Evolutionary conservation across 257 asterid species (phyloP).

Genomic region (Ballota nigra): DNA sequence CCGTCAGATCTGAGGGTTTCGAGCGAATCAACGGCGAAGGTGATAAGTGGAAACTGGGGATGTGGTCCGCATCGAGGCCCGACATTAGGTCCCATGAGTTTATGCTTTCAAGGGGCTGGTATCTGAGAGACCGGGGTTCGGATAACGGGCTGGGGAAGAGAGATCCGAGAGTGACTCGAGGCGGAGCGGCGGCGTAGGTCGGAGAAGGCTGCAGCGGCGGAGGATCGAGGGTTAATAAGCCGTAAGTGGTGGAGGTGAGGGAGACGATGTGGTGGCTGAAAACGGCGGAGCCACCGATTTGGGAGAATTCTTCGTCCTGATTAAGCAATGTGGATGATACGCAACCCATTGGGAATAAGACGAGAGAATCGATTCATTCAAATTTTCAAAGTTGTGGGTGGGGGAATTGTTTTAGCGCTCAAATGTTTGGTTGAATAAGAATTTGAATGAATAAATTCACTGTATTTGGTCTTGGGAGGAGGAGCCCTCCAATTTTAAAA

Average conservation of each 20-base stretch:
- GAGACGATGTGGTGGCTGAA: slow-evolving; percentile 95
- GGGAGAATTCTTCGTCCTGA: slow-evolving; percentile 72
- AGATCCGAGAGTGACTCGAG: slow-evolving; percentile 63
- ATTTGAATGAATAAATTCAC: slow-evolving; percentile 1
- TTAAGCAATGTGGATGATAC: slow-evolving; percentile 77
- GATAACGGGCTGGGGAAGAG: slow-evolving; percentile 56
- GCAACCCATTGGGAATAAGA: slow-evolving; percentile 50
- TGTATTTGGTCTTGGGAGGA: background rate
- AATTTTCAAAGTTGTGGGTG: background rate
- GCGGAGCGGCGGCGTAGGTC: slow-evolving; percentile 28
- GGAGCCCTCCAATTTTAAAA: background rate
- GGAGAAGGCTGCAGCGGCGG: slow-evolving; percentile 22
- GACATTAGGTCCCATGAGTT: slow-evolving; percentile 94
- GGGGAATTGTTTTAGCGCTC: slow-evolving; percentile 16
- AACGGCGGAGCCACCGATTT: slow-evolving; percentile 64
- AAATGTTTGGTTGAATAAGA: slow-evolving; percentile 6
- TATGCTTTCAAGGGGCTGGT: slow-evolving; percentile 49
- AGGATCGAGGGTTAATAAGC: slow-evolving; percentile 68
- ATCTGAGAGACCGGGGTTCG: slow-evolving; percentile 44
- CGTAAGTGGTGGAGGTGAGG: slow-evolving; percentile 94
- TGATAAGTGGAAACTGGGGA: slow-evolving; percentile 52
- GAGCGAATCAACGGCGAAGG: slow-evolving; percentile 20
- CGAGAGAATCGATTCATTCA: background rate
- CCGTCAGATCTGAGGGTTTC: background rate
- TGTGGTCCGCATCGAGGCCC: slow-evolving; percentile 62